phyloP scores from a whole-genome alignment of 495 filamentous ascomycete species.

The Aspergillus sclerotioniger region DNA sequence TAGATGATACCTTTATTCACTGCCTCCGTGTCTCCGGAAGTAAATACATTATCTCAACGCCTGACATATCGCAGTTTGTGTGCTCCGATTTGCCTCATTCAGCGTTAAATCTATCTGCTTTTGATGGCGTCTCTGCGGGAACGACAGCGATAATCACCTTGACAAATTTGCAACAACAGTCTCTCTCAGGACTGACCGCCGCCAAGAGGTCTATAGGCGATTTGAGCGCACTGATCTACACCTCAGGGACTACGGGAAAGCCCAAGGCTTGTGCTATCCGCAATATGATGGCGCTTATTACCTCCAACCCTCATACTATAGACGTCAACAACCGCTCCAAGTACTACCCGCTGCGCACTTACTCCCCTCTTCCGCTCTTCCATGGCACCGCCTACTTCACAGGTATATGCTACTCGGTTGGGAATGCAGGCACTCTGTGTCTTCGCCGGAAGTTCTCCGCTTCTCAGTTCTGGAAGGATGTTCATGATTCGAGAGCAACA shows the following conservation, averaged over 20 bases:
- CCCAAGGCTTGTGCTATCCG: conserved; percentile 85
- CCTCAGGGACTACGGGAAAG: conserved; percentile 83
- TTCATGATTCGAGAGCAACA: conserved; percentile 71
- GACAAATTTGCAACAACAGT: conserved; percentile 41
- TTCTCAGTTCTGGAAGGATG: conserved; percentile 82
- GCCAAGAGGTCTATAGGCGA: conserved; percentile 46
- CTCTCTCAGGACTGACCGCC: conserved; percentile 27
- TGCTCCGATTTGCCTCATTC: conserved; percentile 38
- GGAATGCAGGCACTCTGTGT: conserved; percentile 44
- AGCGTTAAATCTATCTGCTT: conserved; percentile 41
- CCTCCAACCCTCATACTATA: conserved; percentile 36
- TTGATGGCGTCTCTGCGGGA: conserved; percentile 54
- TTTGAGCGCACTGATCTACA: conserved; percentile 75
- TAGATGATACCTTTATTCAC: conserved; percentile 68
- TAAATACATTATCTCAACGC: conserved; percentile 59
- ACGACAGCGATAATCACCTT: conserved; percentile 46
- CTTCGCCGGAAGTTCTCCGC: conserved; percentile 75
- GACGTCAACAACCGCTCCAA: conserved; percentile 38
- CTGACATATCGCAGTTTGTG: conserved; percentile 43
- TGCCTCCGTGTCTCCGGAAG: conserved; percentile 71
- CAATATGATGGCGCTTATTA: conserved; percentile 51
- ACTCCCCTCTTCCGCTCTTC: conserved; percentile 91
- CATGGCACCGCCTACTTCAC: conserved; percentile 77
- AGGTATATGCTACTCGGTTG: conserved; percentile 48
- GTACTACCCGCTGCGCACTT: conserved; percentile 65